Conservation (phyloP, 2,329 filamentous ascomycete genomes). For the Nannizzia gypsea region DNA sequence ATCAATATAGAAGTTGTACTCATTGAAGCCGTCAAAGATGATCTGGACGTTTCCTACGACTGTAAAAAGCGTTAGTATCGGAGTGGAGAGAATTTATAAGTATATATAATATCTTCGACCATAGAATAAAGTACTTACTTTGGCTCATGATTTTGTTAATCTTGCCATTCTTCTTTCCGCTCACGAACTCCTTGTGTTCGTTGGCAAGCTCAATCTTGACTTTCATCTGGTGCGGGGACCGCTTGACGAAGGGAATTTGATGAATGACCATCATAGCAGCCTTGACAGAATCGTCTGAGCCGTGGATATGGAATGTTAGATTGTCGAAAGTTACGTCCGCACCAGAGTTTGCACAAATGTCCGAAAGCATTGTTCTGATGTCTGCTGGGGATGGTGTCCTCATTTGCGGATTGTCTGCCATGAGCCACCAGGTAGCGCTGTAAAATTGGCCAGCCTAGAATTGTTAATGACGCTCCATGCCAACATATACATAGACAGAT, state of each 20-base stretch:
- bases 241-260: slow-evolving; percentile 76
- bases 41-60: slow-evolving; percentile 77
- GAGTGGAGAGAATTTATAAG: neutral
- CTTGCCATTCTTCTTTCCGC: slow-evolving; percentile 98
- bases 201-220: slow-evolving; percentile 98
- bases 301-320: slow-evolving; percentile 83
- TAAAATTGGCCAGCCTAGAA: slow-evolving; percentile 90
- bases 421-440: slow-evolving; percentile 90
- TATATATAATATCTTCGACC: neutral
- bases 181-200: slow-evolving; percentile 98
- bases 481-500: neutral
- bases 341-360: slow-evolving; percentile 92
- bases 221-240: slow-evolving; percentile 80
- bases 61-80: slow-evolving; percentile 11
- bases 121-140: slow-evolving; percentile 43
- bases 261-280: slow-evolving; percentile 89
- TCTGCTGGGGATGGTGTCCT: slow-evolving; percentile 54
- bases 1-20: slow-evolving; percentile 99
- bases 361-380: slow-evolving; percentile 78
- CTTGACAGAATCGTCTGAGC: slow-evolving; percentile 93
- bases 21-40: slow-evolving; percentile 97
- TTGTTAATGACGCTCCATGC: neutral
- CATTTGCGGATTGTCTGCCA: slow-evolving; percentile 44
- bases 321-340: slow-evolving; percentile 93
- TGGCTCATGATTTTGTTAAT: slow-evolving; percentile 99